Evolutionary conservation across 371 early-diverging fungal genomes (phyloP).

Genomic region (Mortierella sp.): DNA sequence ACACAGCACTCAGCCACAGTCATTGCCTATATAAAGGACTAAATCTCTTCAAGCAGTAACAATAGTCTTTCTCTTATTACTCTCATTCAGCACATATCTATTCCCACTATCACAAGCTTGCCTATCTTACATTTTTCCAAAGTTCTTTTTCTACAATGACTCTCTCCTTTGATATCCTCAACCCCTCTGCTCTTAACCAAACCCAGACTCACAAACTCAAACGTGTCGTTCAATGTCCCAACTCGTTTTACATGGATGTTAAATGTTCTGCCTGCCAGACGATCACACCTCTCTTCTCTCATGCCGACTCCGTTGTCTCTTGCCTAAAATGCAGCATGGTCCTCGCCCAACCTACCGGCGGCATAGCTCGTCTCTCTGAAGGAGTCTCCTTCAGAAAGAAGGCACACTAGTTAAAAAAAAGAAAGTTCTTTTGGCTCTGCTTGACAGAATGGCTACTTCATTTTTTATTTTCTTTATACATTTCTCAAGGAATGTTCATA

Average conservation of each 20-base stretch:
- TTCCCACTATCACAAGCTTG: not conserved
- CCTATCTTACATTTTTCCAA: no score
- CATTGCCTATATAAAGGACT: no score
- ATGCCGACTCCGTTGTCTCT: slow-evolving; percentile 98
- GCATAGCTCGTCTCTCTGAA: slow-evolving; percentile 97
- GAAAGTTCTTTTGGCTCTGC: not conserved
- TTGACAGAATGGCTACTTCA: not conserved
- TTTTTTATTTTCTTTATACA: not conserved
- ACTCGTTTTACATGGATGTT: slow-evolving; percentile 99
- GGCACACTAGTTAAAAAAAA: slow-evolving; percentile 17
- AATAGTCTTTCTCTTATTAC: no score
- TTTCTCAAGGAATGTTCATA: not conserved
- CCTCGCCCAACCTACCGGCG: slow-evolving; percentile 99
- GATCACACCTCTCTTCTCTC: slow-evolving; percentile 98
- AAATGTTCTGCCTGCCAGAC: slow-evolving; percentile 97
- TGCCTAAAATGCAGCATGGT: slow-evolving; percentile 97
- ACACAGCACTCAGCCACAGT: no score
- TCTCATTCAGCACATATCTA: not conserved
- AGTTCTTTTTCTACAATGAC: slow-evolving; percentile 27
- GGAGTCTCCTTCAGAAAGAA: slow-evolving; percentile 54
- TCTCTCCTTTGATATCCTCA: slow-evolving; percentile 96
- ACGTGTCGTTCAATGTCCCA: slow-evolving; percentile 98
- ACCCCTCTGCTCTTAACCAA: slow-evolving; percentile 94
- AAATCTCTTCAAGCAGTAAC: no score
- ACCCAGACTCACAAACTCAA: slow-evolving; percentile 98